Evolutionary conservation across 768 basidiomycete genomes (phyloP), one percentile per base, ranked within the genome.

Genomic region (Auriscalpium orientale): DNA sequence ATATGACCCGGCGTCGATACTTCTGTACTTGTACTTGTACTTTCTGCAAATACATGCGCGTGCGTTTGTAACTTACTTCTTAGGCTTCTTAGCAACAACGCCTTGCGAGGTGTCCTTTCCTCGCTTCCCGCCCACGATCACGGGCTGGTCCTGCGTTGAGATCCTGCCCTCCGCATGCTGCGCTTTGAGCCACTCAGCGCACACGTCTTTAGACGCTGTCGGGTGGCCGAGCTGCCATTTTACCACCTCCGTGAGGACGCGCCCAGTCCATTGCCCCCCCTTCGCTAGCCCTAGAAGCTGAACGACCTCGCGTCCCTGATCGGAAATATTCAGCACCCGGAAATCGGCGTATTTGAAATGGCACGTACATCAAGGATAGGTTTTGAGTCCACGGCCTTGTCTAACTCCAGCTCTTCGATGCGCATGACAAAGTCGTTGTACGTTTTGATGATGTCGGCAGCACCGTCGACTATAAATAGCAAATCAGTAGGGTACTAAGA

Each of bases 161-260:
- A 86, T 64, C 43, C 71, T 68, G n/a, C 81, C 82, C 22, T 76
- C 72, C 8, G 62, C 65, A 38, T 75, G 74, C 63, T 85, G 80
- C n/a, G 70, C 68, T 56, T 71, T 69, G 45, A 98, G 71, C 91
- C 91, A 97, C 12, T 67, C 67, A 33, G 74, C 66, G 65, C 92
- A 94, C 4, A 83, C 80, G 6, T 82, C 85, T 64, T 82, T 81
- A 4, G 81, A 79, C 1, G 76, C 79, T 2, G 75, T 64, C 0
- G 94, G 91, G 66, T 93, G 72, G 37, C 81, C 84, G 8, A 98
- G 76, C 63, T 94, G 92, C 95, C 94, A 98, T 57, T 85, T 80
- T 18, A 91, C 65, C 22, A 98, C 77, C 48, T 76, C 78, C n/a
- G 76, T 72, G 18, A 91, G 73, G 7, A 85, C 77, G 33, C 77